Evolutionary conservation across 2,329 filamentous ascomycete genomes (phyloP).

Genomic region (Geosmithia morbida): DNA sequence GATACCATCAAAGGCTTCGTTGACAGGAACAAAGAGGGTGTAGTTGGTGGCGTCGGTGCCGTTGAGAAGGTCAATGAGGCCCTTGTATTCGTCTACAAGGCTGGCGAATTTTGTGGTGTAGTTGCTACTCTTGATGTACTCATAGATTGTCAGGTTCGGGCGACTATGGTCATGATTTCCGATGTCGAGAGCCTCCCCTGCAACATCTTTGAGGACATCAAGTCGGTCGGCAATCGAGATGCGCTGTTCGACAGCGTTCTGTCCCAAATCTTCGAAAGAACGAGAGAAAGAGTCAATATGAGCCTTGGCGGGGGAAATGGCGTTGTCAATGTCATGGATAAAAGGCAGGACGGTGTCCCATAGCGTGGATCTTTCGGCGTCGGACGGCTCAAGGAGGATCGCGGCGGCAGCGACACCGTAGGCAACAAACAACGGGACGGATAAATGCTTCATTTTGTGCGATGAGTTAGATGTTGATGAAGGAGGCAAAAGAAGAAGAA

Average conservation of each 20-base stretch:
- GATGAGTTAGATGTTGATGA: not conserved
- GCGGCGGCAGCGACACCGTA: not conserved
- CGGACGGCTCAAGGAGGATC: not conserved
- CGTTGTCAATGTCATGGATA: not conserved
- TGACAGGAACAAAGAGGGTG: constrained; percentile 69
- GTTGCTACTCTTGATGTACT: constrained; percentile 62
- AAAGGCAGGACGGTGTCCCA: not conserved
- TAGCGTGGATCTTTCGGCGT: too few relatives aligned
- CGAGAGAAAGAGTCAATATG: not conserved
- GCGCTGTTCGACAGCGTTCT: not conserved
- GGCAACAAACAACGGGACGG: not conserved
- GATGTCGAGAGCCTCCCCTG: constrained; percentile 3
- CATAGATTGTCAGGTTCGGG: constrained; percentile 61
- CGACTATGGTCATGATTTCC: constrained; percentile 10
- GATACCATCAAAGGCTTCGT: constrained; percentile 57
- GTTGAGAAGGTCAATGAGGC: constrained; percentile 61
- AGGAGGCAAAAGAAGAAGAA: not conserved
- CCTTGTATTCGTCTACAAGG: constrained; percentile 57
- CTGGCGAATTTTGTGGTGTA: constrained; percentile 65
- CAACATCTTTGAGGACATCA: constrained; percentile 1
- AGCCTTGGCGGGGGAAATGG: not conserved
- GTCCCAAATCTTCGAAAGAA: not conserved
- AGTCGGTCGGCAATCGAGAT: not conserved
- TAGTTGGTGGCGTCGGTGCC: constrained; percentile 54
- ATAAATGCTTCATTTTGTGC: not conserved